Conservation (phyloP, 2,329 filamentous ascomycete species). For the Huntiella savannae region DNA sequence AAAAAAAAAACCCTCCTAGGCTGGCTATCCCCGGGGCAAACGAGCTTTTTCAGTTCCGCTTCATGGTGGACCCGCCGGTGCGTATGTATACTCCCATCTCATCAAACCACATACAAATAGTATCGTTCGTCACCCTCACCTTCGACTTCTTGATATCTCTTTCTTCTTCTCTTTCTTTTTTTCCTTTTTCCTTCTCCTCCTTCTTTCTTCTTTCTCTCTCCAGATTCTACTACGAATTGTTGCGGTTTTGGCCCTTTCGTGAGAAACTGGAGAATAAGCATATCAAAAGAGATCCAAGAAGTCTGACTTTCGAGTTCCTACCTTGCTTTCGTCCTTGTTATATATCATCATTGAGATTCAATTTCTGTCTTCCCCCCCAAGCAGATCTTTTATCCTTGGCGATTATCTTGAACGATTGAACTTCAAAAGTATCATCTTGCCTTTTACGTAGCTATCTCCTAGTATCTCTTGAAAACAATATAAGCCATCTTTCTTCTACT, state of each 20-base stretch:
- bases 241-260: constrained; percentile 10
- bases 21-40: too few species aligned
- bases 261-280: constrained; percentile 11
- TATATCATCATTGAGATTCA: not conserved
- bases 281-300: constrained; percentile 11
- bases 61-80: too few species aligned
- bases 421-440: not conserved
- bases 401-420: constrained; percentile 2
- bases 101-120: constrained; percentile 6
- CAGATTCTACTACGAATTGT: constrained; percentile 11
- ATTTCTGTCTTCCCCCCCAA: too few species aligned
- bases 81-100: too few species aligned
- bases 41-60: too few species aligned
- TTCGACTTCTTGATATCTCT: not conserved
- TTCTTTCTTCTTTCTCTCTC: constrained; percentile 3
- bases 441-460: constrained; percentile 12
- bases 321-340: not conserved
- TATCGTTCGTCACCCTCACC: constrained; percentile 2
- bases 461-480: constrained; percentile 4
- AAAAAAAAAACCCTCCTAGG: too few species aligned
- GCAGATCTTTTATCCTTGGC: not conserved
- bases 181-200: not conserved
- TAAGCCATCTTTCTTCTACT: not conserved
- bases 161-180: not conserved
- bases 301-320: not conserved